These are phyloP conservation scores for Spergularia bocconei DNA, from an alignment of 148 eudicot species.

Conservation along the genomic window DNA sequence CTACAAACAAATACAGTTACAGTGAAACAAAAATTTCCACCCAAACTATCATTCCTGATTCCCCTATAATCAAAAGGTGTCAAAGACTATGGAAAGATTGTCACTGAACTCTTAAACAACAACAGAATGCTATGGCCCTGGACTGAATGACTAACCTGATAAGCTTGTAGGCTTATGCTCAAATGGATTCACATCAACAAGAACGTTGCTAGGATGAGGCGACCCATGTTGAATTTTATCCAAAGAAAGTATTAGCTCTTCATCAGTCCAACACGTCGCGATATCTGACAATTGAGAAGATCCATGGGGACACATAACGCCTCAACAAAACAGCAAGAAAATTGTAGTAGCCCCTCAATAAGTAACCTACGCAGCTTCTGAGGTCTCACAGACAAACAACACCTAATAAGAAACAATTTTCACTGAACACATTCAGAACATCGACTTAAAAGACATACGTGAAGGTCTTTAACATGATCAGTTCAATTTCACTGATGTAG, in stretches of 20 bases:
- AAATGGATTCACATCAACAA: constrained; percentile 42
- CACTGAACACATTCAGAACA: not conserved
- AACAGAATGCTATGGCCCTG: not conserved
- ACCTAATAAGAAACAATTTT: not conserved
- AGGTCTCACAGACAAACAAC: not conserved
- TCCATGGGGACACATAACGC: constrained; percentile 35
- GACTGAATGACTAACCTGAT: constrained; percentile 40
- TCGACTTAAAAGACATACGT: not conserved
- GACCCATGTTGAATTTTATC: constrained; percentile 23
- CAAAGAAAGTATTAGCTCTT: constrained; percentile 26
- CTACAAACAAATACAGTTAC: not conserved
- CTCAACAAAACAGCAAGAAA: not conserved
- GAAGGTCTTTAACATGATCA: not conserved
- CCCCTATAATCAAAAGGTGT: not conserved
- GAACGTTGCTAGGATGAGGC: constrained; percentile 34
- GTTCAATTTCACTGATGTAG: not conserved
- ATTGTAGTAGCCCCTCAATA: not conserved
- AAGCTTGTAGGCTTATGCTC: constrained; percentile 39
- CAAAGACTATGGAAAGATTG: not conserved
- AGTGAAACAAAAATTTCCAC: not conserved
- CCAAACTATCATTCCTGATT: not conserved
- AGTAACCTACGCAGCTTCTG: not conserved
- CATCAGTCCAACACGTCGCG: constrained; percentile 37
- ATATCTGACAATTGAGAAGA: constrained; percentile 23
- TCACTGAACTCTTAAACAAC: no score